phyloP scores from a whole-genome alignment of 192 early-diverging fungal species.

The Umbelopsis sp. region DNA sequence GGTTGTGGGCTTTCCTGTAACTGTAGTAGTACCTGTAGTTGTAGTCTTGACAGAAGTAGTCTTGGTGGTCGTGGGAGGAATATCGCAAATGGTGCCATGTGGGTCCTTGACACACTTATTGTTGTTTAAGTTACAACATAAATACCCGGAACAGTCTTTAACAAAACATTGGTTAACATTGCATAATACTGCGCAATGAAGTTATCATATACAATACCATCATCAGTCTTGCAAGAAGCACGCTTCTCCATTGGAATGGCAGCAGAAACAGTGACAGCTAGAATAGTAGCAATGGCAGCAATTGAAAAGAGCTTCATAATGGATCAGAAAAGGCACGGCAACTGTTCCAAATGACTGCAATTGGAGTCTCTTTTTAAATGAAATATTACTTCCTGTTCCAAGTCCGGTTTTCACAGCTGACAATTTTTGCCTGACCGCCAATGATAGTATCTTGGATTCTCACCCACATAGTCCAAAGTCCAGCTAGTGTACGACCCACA shows the following conservation, averaged over 20 bases:
- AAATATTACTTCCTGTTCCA: too few species aligned
- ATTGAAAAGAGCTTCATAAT: slow-evolving; percentile 8
- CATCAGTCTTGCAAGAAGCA: slow-evolving; percentile 13
- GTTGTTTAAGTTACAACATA: not conserved
- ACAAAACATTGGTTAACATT: not conserved
- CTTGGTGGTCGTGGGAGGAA: slow-evolving; percentile 14
- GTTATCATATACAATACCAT: slow-evolving; percentile 1
- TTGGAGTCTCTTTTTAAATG: not conserved
- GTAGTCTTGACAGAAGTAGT: not conserved
- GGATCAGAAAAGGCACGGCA: not conserved
- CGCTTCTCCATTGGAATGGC: slow-evolving; percentile 11
- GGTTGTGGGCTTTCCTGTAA: not conserved
- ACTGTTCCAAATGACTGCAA: not conserved
- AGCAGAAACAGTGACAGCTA: not conserved
- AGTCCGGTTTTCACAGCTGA: not conserved
- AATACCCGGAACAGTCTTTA: not conserved
- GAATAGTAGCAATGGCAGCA: not conserved
- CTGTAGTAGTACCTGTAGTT: slow-evolving; percentile 10
- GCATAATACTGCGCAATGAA: not conserved
- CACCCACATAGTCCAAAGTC: not conserved
- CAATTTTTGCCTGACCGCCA: not conserved
- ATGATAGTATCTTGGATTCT: not conserved
- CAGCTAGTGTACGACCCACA: not conserved
- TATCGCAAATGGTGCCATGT: slow-evolving; percentile 5
- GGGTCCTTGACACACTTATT: slow-evolving; percentile 12